Conservation (phyloP, 352 stramenopile species). For the Phytophthora macrochlamydospora region DNA sequence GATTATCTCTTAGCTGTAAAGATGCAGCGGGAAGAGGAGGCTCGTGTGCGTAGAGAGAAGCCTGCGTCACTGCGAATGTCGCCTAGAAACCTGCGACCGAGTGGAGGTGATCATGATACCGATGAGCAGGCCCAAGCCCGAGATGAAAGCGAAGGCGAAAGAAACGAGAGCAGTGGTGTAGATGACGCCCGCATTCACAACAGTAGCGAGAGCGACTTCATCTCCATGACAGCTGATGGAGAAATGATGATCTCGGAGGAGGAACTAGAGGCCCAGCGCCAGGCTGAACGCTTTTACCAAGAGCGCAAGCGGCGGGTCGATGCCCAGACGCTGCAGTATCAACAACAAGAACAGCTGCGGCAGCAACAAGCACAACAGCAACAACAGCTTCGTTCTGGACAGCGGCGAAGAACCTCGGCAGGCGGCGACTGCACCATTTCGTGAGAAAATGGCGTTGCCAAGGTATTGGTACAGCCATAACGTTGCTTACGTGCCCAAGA, state of each 20-base stretch:
- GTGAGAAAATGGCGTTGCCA: constrained; percentile 27
- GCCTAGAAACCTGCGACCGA: constrained; percentile 21
- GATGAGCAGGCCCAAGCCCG: background rate
- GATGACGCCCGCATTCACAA: constrained; percentile 10
- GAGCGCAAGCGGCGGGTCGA: constrained; percentile 65
- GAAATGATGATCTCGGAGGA: constrained; percentile 66
- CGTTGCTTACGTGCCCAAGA: constrained; percentile 5
- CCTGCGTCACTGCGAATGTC: constrained; percentile 18
- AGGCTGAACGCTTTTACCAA: constrained; percentile 76
- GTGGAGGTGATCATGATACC: constrained; percentile 8
- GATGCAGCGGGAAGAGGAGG: constrained; percentile 84
- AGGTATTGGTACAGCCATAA: constrained; percentile 2
- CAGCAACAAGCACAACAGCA: constrained; percentile 38
- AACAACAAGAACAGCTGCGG: constrained; percentile 33
- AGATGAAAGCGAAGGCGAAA: constrained; percentile 4
- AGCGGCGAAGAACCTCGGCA: constrained; percentile 18
- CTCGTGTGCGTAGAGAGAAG: constrained; percentile 30
- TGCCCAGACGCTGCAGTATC: constrained; percentile 39
- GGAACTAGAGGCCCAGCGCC: constrained; percentile 70
- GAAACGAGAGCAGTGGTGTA: constrained; percentile 23
- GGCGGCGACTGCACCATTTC: constrained; percentile 54
- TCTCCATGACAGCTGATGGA: constrained; percentile 48
- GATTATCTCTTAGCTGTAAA: constrained; percentile 78
- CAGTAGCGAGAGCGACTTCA: constrained; percentile 42
- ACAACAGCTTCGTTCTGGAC: constrained; percentile 25